Base-by-base conservation (phyloP, 306 rosid genomes). In the Rosa lucieae region DNA sequence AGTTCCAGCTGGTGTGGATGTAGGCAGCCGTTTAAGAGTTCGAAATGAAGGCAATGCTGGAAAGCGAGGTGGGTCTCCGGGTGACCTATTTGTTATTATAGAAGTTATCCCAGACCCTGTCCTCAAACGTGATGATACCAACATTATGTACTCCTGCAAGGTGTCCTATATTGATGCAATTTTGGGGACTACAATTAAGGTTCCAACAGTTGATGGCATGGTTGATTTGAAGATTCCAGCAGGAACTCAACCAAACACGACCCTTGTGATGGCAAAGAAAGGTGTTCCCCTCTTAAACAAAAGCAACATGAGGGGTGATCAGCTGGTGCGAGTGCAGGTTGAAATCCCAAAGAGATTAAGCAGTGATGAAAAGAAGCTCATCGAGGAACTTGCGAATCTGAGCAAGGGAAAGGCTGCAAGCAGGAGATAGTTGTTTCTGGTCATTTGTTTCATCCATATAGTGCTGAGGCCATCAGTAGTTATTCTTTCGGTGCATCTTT, bases 1-100 rank as follows among this genome's bases (percentile, higher is more conserved):
- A 85, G 94, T 96, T 82, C 99, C 99, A 6, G 89, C 99, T 12
- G 99, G 99, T 70, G 98, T 96, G 83, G 99, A 96, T 77, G 86
- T 97, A 17, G 97, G 99, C 67, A 96, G 99, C 82, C 97, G 99
- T 76, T 78, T 96, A 84, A 90, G 99, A 86, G 99, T 96, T 56
- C 88, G 96, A 44, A 96, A 91, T 72, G 99, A 96, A 86, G 99
- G 99, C 8, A 96, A 96, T 84, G 89, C 98, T 39, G 99, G 99
- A 76, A 90, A 87, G 73, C 87, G 90, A 3, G 98, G 99, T 0
- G 99, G 99, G 52, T 77, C 97, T 66, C 90, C 99, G 0, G 99
- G 98, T 6, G 99, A 96, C 84, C 92, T 96, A 44, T 96, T 96
- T 72, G 98, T 96, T 32, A 90, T 91, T 73, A 90, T 96, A 43